A percentile compares a stretch with the other conserved stretches of the same genome.
Conservation (phyloP, 805 yeast species). For the Yarrowia bubula region DNA sequence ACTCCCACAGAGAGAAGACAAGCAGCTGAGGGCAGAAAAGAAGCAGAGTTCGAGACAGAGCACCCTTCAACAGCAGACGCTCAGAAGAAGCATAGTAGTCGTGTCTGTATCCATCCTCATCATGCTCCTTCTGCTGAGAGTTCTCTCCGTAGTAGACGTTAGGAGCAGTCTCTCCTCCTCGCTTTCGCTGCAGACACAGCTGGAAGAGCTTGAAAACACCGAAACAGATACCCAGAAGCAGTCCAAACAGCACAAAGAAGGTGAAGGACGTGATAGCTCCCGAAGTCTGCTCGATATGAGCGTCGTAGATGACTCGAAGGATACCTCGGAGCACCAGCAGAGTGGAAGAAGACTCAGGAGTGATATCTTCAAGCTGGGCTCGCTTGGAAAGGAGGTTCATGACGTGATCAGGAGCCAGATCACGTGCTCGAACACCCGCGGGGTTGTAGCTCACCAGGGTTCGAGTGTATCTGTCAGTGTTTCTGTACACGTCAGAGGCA, state of each 20-base stretch:
- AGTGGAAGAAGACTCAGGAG: slow-evolving; percentile 32
- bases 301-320: slow-evolving; percentile 72
- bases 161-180: not conserved
- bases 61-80: slow-evolving; percentile 55
- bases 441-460: not conserved
- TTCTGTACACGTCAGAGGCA: not conserved
- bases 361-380: slow-evolving; percentile 13
- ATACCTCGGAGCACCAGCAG: slow-evolving; percentile 81
- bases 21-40: slow-evolving; percentile 83
- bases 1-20: slow-evolving; percentile 87
- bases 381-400: slow-evolving; percentile 21
- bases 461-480: not conserved
- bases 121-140: slow-evolving; percentile 3
- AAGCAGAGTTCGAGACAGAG: slow-evolving; percentile 70
- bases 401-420: slow-evolving; percentile 23
- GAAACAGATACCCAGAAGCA: slow-evolving; percentile 9
- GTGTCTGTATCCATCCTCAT: slow-evolving; percentile 59
- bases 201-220: slow-evolving; percentile 15
- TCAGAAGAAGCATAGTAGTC: slow-evolving; percentile 70
- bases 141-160: slow-evolving; percentile 7
- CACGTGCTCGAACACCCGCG: slow-evolving; percentile 10
- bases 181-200: slow-evolving; percentile 1
- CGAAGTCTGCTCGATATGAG: slow-evolving; percentile 77
- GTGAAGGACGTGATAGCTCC: slow-evolving; percentile 85
- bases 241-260: slow-evolving; percentile 45